phyloP scores from a whole-genome alignment of 2,329 filamentous ascomycete species.

The Sclerotiophoma versabilis region DNA sequence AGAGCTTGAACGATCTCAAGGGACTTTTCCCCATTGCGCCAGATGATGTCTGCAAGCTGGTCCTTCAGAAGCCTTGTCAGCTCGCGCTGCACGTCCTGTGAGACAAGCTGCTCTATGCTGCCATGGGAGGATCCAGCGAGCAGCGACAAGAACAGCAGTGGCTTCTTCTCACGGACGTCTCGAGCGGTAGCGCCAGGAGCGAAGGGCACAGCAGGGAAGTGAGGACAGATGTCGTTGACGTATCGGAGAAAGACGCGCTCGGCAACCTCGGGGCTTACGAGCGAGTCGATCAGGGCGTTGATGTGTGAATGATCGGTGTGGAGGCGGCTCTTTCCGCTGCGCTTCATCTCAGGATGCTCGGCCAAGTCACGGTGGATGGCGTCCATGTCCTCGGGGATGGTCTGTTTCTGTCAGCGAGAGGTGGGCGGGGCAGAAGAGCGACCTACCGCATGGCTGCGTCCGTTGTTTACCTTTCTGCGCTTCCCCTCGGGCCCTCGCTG shows the following conservation, averaged over 20 bases:
- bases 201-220: slow-evolving; percentile 67
- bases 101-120: slow-evolving; percentile 51
- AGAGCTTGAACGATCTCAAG: slow-evolving; percentile 84
- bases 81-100: slow-evolving; percentile 64
- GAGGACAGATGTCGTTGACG: slow-evolving; percentile 60
- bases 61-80: slow-evolving; percentile 75
- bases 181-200: slow-evolving; percentile 61
- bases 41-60: slow-evolving; percentile 74
- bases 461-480: slow-evolving; percentile 39
- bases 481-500: slow-evolving; percentile 43
- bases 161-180: slow-evolving; percentile 64
- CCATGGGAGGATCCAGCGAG: slow-evolving; percentile 61
- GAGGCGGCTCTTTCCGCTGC: slow-evolving; percentile 35
- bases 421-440: neutral
- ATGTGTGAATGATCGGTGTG: slow-evolving; percentile 49
- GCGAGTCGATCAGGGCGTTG: slow-evolving; percentile 48
- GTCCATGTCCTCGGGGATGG: slow-evolving; percentile 49
- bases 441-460: slow-evolving; percentile 39
- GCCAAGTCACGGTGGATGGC: slow-evolving; percentile 46
- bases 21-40: slow-evolving; percentile 79
- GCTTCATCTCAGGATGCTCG: slow-evolving; percentile 46
- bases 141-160: slow-evolving; percentile 66
- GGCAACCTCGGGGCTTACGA: slow-evolving; percentile 61
- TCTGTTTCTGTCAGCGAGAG: slow-evolving; percentile 27
- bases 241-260: slow-evolving; percentile 66